Conservation (phyloP, 2,329 filamentous ascomycete genomes). For the Monosporascus sp. region DNA sequence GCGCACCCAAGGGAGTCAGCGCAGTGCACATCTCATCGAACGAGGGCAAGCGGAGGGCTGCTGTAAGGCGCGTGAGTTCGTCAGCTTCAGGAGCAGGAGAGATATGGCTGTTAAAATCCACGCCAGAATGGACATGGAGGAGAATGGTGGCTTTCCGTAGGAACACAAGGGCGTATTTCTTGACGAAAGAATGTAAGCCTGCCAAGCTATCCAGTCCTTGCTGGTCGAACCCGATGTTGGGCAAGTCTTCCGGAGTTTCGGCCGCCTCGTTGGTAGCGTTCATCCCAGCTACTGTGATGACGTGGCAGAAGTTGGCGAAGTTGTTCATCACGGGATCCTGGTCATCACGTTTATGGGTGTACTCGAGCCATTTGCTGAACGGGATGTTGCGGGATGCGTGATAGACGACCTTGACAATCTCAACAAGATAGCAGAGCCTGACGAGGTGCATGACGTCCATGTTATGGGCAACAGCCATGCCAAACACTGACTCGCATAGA, state of each 20-base stretch:
- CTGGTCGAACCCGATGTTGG: conserved; percentile 49
- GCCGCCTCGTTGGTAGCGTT: conserved; percentile 32
- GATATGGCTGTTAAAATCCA: conserved; percentile 74
- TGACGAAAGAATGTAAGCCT: conserved; percentile 56
- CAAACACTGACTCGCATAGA: conserved; percentile 71
- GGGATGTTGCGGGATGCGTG: conserved; percentile 53
- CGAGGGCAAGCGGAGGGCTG: conserved; percentile 67
- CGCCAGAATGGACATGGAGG: conserved; percentile 80
- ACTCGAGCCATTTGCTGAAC: conserved; percentile 42
- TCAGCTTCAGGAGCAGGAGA: conserved; percentile 59
- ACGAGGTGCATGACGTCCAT: conserved; percentile 76
- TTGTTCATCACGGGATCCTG: conserved; percentile 45
- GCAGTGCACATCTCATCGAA: conserved; percentile 73
- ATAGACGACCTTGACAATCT: conserved; percentile 77
- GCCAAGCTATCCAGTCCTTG: conserved; percentile 48
- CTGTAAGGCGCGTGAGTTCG: conserved; percentile 78
- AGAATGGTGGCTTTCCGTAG: conserved; percentile 80
- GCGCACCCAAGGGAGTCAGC: conserved; percentile 40
- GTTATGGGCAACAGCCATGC: conserved; percentile 60
- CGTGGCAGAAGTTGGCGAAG: conserved; percentile 51
- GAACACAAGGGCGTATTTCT: conserved; percentile 85
- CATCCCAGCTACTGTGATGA: conserved; percentile 40
- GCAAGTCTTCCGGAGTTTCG: conserved; percentile 27
- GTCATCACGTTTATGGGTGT: conserved; percentile 36
- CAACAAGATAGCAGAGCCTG: conserved; percentile 81